Base-by-base conservation (phyloP, 306 rosid genomes). In the Acacia acuminata region DNA sequence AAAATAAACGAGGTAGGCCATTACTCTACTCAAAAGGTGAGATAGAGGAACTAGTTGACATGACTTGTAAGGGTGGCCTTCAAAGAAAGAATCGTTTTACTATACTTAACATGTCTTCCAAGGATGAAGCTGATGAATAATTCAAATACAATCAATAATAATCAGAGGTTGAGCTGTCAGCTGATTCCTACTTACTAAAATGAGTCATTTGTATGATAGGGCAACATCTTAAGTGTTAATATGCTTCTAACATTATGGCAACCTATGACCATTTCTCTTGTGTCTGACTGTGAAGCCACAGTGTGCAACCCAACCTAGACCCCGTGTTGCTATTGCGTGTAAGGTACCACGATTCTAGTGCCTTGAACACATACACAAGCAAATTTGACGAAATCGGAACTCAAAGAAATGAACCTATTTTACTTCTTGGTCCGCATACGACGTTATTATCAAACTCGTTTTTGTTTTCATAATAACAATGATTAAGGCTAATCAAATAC, bases 281-380 rank as follows among this genome's bases (percentile, higher is more conserved):
- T 71, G 34, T 27, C 22, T 48, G 2, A 12, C 15, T 67, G 51
- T n/a, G 60, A 77, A 30, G 73, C 32, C 20, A 30, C 60, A 12
- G n/a, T 19, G 32, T 11, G 17, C 74, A 71, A 20, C 17, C 40
- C 5, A 50, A 43, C 20, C 13, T 25, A 11, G 50, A 43, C 60
- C 30, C 50, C 34, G 78, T 60, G 53, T 80, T 36, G 5, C 42
- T 38, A 38, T 38, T 87, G 88, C 90, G 86, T 87, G 83, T 6
- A 85, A 83, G 80, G 38, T 42, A 68, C 30, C 56, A 27, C 42
- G 42, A 38, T 15, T 1, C 38, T 4, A 63, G 64, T 76, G 82
- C 79, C 85, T 85, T 70, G 12, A 72, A 38, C 44, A 65, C 77
- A 17, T 55, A 32, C 17, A 53, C 73, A 82, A 56, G 71, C 70